Conservation (phyloP, 495 filamentous ascomycete genomes). For the Sporormia fimetaria region DNA sequence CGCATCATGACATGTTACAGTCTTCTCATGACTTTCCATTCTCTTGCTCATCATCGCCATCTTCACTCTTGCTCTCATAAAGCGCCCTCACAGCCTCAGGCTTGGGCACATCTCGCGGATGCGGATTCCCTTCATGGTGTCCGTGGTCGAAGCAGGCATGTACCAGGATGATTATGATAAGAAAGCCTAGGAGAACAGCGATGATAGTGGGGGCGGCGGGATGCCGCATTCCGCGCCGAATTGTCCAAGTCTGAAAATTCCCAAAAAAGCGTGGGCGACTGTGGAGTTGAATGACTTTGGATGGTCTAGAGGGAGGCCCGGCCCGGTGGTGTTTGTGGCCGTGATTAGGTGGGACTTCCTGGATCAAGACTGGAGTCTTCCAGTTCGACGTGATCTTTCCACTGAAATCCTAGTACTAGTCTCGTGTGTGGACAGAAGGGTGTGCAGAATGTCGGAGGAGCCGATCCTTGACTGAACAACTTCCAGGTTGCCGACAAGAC, state of each 20-base stretch:
- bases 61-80: conserved; percentile 3
- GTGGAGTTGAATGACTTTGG: background rate
- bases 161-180: conserved; percentile 2
- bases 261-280: background rate
- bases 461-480: too few relatives aligned
- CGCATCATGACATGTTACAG: background rate
- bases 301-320: background rate
- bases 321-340: too few relatives aligned
- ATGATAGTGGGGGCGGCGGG: conserved; percentile 14
- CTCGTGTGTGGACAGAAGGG: too few relatives aligned
- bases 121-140: conserved; percentile 23
- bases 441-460: too few relatives aligned
- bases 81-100: conserved; percentile 2
- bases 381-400: too few relatives aligned
- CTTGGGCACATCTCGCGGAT: conserved; percentile 19
- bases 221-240: too few relatives aligned
- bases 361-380: too few relatives aligned
- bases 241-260: background rate
- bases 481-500: too few relatives aligned
- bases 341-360: too few relatives aligned
- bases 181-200: conserved; percentile 11
- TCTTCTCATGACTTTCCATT: background rate
- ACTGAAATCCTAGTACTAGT: too few relatives aligned
- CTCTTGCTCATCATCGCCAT: background rate
- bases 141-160: conserved; percentile 3